A percentile compares a stretch with the other conserved stretches of the same genome.
Evolutionary conservation across 345 rosid genomes (phyloP).

Genomic region (Gossypium stocksii): DNA sequence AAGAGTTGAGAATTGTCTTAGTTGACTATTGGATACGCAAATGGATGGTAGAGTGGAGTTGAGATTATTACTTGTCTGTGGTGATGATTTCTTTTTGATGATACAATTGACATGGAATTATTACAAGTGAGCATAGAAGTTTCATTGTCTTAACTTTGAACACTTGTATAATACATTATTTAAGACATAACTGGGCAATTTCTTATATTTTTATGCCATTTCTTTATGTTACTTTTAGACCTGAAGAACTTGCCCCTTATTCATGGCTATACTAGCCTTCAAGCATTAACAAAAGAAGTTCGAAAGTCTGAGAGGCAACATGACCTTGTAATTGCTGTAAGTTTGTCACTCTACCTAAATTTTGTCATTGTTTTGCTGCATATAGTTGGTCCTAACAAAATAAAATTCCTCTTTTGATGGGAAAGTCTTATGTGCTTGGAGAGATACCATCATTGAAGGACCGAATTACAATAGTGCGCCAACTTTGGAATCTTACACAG

Average conservation of each 20-base stretch:
- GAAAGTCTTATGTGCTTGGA: constrained; percentile 90
- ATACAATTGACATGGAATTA: neutral
- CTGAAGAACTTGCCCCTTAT: constrained; percentile 75
- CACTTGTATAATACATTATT: neutral
- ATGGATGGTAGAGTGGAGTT: neutral
- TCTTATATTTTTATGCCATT: neutral
- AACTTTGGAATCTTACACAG: constrained; percentile 91
- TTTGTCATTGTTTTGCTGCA: constrained; percentile 11
- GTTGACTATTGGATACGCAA: neutral
- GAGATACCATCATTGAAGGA: constrained; percentile 92
- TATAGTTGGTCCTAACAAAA: constrained; percentile 23
- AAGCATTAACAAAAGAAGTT: constrained; percentile 56
- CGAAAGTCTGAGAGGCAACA: constrained; percentile 64
- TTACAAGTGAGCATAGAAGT: neutral
- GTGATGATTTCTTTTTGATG: neutral
- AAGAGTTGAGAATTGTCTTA: neutral
- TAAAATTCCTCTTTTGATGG: constrained; percentile 18
- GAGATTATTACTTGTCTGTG: neutral
- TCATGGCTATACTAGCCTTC: constrained; percentile 70
- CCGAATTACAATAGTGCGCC: constrained; percentile 77
- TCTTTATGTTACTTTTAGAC: constrained; percentile 34
- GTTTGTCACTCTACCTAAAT: constrained; percentile 23
- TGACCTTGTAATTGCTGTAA: constrained; percentile 95
- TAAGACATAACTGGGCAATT: neutral
- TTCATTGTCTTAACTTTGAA: neutral